Conservation (phyloP, 495 filamentous ascomycete genomes). For the Chaetomidium leptoderma region DNA sequence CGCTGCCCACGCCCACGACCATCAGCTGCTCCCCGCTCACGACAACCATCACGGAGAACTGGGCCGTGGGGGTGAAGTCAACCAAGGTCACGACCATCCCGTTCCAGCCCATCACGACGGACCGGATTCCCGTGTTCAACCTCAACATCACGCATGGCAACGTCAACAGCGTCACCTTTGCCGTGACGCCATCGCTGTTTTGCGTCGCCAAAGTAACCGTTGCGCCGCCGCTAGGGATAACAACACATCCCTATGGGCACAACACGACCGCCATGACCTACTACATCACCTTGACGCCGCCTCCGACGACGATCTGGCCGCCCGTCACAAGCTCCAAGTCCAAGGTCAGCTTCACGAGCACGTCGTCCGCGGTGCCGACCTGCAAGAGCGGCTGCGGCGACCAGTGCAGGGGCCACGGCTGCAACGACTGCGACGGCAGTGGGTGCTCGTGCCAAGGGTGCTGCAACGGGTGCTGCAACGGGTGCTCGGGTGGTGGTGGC, state of each 20-base stretch:
- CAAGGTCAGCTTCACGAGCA: constrained; percentile 9
- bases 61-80: neutral
- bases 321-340: neutral
- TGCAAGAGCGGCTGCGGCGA: neutral
- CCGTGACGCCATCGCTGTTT: neutral
- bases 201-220: neutral
- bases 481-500: neutral
- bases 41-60: neutral
- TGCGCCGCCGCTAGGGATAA: neutral
- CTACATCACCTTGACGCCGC: neutral
- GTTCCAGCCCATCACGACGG: neutral
- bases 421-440: neutral
- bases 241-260: neutral
- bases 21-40: neutral
- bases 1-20: neutral
- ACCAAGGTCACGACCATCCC: neutral
- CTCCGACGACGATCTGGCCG: neutral
- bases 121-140: constrained; percentile 2
- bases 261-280: neutral
- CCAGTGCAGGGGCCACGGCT: neutral
- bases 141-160: constrained; percentile 1
- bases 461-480: neutral
- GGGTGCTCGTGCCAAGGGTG: neutral
- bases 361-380: neutral
- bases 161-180: neutral